Conservation (phyloP, 768 basidiomycete genomes). For the Russula sp. region DNA sequence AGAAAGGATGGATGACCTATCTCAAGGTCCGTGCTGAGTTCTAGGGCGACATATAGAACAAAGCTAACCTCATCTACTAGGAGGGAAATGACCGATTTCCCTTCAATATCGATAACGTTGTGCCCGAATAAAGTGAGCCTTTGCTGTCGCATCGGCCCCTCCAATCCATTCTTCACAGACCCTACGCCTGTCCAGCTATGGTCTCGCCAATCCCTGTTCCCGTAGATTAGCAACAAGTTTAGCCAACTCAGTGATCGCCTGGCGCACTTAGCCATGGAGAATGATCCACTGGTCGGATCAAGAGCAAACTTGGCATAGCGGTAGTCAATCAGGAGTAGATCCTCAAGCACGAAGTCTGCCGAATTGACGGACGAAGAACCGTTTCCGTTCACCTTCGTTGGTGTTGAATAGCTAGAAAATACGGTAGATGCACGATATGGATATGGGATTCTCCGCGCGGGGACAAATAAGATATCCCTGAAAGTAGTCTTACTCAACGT, state of each 20-base stretch:
- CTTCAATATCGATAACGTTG: constrained; percentile 89
- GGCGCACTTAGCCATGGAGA: constrained; percentile 72
- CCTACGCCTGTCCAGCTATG: constrained; percentile 61
- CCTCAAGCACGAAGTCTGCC: constrained; percentile 43
- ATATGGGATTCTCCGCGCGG: constrained; percentile 64
- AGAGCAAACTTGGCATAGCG: constrained; percentile 89
- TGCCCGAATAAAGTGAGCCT: constrained; percentile 72
- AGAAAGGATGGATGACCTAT: constrained; percentile 94
- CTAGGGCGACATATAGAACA: neutral
- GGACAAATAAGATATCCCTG: constrained; percentile 76
- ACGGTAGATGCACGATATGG: constrained; percentile 78
- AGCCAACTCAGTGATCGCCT: neutral
- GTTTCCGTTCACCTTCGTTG: constrained; percentile 26
- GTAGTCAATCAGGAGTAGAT: constrained; percentile 77
- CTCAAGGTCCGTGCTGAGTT: neutral
- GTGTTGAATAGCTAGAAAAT: constrained; percentile 47
- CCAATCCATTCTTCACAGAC: constrained; percentile 64
- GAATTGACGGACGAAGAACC: constrained; percentile 37
- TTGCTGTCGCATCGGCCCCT: constrained; percentile 53
- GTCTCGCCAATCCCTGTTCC: constrained; percentile 85
- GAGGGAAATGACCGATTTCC: constrained; percentile 72
- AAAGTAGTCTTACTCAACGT: constrained; percentile 64
- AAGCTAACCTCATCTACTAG: constrained; percentile 80
- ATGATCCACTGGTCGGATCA: constrained; percentile 79
- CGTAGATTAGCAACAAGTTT: neutral